Base-by-base conservation (phyloP, 495 filamentous ascomycete species). In the Aspergillus egyptiacus region DNA sequence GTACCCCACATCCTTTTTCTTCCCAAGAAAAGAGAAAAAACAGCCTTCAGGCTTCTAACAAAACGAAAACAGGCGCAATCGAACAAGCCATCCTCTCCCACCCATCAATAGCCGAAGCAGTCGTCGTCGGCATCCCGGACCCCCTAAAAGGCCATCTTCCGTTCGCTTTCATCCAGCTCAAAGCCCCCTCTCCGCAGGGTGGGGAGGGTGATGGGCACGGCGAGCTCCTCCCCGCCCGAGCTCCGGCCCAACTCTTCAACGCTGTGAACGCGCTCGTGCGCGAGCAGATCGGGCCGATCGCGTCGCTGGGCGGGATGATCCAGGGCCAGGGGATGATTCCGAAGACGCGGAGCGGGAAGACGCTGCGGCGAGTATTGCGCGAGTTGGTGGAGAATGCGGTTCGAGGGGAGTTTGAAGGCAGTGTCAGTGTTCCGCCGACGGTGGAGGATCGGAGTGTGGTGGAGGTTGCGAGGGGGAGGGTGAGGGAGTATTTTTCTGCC, bases 31-130 rank as follows among this genome's bases (percentile, higher is more conserved):
- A 23, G n/a, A n/a, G n/a, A n/a, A n/a, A n/a, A n/a, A n/a, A n/a
- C n/a, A n/a, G n/a, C n/a, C n/a, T n/a, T n/a, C n/a, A n/a, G n/a
- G n/a, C n/a, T n/a, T 17, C 23, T 37, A 40, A 36, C 33, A 14
- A 20, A 23, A 24, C n/a, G 14, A 25, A 43, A 4, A 50, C 48
- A 86, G 84, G 87, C 24, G 72, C 83, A 18, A 91, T 96, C 61
- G 91, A 96, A 69, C 87, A 95, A 69, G 89, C 85, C 27, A 86
- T 96, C 53, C 81, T 89, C 3, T 82, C 81, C 2, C 89, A 95
- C 61, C 85, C 85, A 0, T 64, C 63, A 4, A 77, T 96, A 23
- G 83, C 80, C 13, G 91, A 96, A 71, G 85, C 83, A 24, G 87
- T 85, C 55, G 86, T 95, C 0, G 80, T 96, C 13, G 83, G 85